These are phyloP conservation scores for Xylariaceae sp. DNA, from an alignment of 2,329 filamentous ascomycete species.

Conservation along the genomic window DNA sequence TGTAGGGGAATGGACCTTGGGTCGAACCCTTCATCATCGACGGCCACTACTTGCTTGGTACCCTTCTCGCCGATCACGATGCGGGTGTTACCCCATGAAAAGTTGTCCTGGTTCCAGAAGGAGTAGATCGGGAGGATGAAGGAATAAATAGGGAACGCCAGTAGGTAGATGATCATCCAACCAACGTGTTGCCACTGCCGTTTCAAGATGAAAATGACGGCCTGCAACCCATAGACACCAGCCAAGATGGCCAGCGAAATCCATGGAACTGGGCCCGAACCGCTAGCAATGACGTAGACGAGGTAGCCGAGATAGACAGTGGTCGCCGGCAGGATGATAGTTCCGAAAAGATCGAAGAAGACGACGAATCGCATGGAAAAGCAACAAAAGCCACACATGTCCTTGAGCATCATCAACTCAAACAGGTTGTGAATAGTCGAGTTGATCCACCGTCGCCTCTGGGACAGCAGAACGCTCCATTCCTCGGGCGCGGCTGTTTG, in stretches of 20 bases:
- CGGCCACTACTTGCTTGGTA: constrained; percentile 79
- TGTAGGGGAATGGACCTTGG: constrained; percentile 89
- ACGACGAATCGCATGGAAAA: constrained; percentile 98
- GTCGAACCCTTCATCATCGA: constrained; percentile 80
- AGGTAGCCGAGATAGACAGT: constrained; percentile 82
- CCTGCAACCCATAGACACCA: constrained; percentile 90
- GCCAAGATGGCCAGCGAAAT: constrained; percentile 87
- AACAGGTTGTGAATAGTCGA: constrained; percentile 95
- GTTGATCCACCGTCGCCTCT: constrained; percentile 98
- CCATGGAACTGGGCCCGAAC: constrained; percentile 68
- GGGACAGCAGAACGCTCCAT: constrained; percentile 91
- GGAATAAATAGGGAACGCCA: constrained; percentile 92
- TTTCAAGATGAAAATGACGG: constrained; percentile 92
- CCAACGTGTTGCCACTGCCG: constrained; percentile 97
- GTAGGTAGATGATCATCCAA: constrained; percentile 98
- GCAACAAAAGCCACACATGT: constrained; percentile 97
- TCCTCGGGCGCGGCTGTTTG: constrained; percentile 89
- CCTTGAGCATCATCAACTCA: constrained; percentile 81
- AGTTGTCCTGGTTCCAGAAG: constrained; percentile 99
- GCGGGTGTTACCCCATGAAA: constrained; percentile 97
- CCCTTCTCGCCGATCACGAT: constrained; percentile 94
- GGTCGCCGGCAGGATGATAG: constrained; percentile 83
- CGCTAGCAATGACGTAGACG: constrained; percentile 67
- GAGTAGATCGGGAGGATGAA: constrained; percentile 90
- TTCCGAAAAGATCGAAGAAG: constrained; percentile 88